Evolutionary conservation across 495 filamentous ascomycete genomes (phyloP), one percentile per base, ranked within the genome.

Genomic region (Hypoxylon intermedium): DNA sequence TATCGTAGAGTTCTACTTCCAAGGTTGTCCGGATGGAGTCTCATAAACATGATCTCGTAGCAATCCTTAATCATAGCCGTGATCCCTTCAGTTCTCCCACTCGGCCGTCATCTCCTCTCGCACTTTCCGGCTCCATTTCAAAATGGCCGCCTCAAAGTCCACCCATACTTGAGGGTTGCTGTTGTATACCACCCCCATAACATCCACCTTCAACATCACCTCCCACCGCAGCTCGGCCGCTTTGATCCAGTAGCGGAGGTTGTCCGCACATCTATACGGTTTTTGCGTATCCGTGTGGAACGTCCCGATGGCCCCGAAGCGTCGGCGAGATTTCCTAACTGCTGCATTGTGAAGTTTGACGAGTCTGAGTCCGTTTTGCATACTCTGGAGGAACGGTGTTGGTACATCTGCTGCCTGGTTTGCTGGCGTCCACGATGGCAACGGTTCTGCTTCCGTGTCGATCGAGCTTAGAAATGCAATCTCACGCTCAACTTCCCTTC

Each of bases 141-240:
- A 75, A 24, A 97, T 76, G 15, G 91, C 91, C 18, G 81, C 79
- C 63, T 97, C 92, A 64, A 97, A 93, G 33, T 87, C 82, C 53
- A 77, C 77, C 91, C 91, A 96, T 9, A 89, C 86, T 45, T 79
- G 77, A 12, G 78, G 77, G 48, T 83, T 81, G 44, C 79, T 82
- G 48, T 77, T 81, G 58, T 92, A 85, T 5, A 96, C 92, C 9
- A 98, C 87, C 9, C 86, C 90, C 78, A 92, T 87, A 19, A 92
- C 91, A 67, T 96, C 90, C 49, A 96, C 81, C 65, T 90, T 86
- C 49, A 97, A 79, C 56, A 90, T 84, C 15, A 91, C 83, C 75
- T 98, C 95, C 90, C 93, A 98, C 19, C 94, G 84, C 45, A 98
- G 81, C 75, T 98, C 91, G 5, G 92, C 91, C 15, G 95, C 95